These are phyloP conservation scores for Kluyveromyces wickerhamii DNA, from an alignment of 805 yeast species.

Conservation along the genomic window DNA sequence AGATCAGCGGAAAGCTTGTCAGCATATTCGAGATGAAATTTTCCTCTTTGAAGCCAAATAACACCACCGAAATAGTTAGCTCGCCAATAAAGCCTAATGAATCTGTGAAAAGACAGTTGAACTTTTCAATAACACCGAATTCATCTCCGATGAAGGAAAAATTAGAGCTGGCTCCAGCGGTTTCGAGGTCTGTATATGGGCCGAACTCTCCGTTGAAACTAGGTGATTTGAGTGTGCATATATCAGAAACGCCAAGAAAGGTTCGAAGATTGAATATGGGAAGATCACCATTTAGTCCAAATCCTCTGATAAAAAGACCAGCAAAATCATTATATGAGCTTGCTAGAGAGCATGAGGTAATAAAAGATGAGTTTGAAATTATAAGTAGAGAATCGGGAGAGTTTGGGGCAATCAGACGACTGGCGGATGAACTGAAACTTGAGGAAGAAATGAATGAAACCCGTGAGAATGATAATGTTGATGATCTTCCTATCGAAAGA, in stretches of 20 bases:
- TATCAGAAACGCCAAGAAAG: conserved; percentile 13
- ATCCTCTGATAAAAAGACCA: conserved; percentile 25
- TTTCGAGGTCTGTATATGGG: conserved; percentile 14
- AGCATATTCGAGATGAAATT: conserved; percentile 56
- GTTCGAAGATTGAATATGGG: conserved; percentile 4
- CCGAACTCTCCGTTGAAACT: conserved; percentile 26
- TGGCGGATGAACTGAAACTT: not conserved
- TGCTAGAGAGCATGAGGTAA: conserved; percentile 28
- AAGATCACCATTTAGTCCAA: conserved; percentile 17
- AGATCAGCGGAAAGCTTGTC: conserved; percentile 65
- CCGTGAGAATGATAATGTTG: not conserved
- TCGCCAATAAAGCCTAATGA: conserved; percentile 7
- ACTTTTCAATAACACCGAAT: conserved; percentile 14
- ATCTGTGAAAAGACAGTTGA: conserved; percentile 16
- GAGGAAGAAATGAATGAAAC: not conserved
- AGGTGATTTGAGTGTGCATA: conserved; percentile 31
- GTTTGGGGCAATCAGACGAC: conserved; percentile 2
- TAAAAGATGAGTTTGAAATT: conserved; percentile 15
- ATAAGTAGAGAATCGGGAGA: conserved; percentile 13
- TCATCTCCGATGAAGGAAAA: conserved; percentile 15
- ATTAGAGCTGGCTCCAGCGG: conserved; percentile 10
- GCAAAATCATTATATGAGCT: conserved; percentile 19
- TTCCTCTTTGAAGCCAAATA: conserved; percentile 18
- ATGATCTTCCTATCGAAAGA: not conserved
- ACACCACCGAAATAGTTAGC: not conserved